Evolutionary conservation across 768 basidiomycete species (phyloP), one percentile per base, ranked within the genome.

Genomic region (Erythrobasidium yunnanense): DNA sequence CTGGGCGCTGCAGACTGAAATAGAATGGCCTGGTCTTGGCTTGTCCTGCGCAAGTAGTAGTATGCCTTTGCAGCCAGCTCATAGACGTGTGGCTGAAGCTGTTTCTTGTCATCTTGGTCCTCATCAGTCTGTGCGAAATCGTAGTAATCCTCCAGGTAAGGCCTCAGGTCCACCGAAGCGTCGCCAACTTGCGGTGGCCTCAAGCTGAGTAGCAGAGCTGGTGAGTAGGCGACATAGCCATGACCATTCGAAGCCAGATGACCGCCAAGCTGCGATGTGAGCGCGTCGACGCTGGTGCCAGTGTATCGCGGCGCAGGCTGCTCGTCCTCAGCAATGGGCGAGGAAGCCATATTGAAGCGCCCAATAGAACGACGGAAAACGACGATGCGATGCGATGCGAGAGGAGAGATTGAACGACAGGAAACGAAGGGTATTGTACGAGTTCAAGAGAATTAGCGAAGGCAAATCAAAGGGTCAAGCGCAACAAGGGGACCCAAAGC

Each of bases 41-140:
- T 82, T 0, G 93, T 99, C 71, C 93, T 80, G 54, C 85, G 81
- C 91, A 96, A 93, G 77, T 96, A 90, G 75, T 91, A 96, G 77
- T 92, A 96, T 3, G 89, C 85, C 77, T 88, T 87, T 71, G 90
- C 86, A 4, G 89, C 88, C 51, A 90, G 80, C 73, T 91, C 86
- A 75, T 95, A 97, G 46, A 97, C 84, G 73, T 99, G 93, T 1
- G 93, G 93, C 0, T 75, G 75, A 23, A 33, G 85, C 82, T 1
- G 85, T 79, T 70, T 71, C 32, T 66, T 66, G 17, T 68, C 71
- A 42, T 76, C 76, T 27, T 58, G 11, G 38, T n/a, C n/a, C 38
- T 42, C 56, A 38, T 75, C 75, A 8, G 87, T 85, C 33, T 74
- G 74, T 6, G 71, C 73, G 72, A 63, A 51, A 25, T 49, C 45